These are phyloP conservation scores for Alopecurus myosuroides DNA, from an alignment of 176 grass and related monocot genomes.

Conservation along the genomic window DNA sequence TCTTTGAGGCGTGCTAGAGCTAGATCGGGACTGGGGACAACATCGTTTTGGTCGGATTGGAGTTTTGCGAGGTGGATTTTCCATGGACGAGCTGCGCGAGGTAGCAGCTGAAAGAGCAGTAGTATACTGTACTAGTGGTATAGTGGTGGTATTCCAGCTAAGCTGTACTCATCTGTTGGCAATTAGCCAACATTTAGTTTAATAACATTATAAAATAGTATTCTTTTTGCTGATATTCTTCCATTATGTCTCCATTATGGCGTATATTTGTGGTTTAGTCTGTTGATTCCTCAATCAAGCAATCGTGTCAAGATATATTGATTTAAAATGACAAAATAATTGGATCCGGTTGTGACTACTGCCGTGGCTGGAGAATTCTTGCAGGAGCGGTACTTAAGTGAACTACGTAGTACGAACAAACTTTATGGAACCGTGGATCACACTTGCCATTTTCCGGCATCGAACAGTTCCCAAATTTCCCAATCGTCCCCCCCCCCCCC, in stretches of 20 bases:
- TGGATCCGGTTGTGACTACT: not conserved
- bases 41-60: not conserved
- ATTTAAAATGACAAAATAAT: not conserved
- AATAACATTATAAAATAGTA: not conserved
- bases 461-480: no score
- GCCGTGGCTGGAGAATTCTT: not conserved
- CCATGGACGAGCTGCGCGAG: not conserved
- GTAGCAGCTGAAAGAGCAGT: not conserved
- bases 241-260: not conserved
- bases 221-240: not conserved
- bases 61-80: not conserved
- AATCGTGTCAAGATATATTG: not conserved
- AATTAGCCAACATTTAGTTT: not conserved
- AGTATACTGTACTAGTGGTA: not conserved
- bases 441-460: no score
- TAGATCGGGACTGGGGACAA: not conserved
- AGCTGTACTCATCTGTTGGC: not conserved
- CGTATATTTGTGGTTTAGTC: not conserved
- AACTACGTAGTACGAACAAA: not conserved
- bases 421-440: no score
- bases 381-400: not conserved
- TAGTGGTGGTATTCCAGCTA: not conserved
- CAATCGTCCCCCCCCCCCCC: no score
- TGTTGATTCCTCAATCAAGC: not conserved
- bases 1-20: not conserved